Percentiles rank a stretch among this genome's conserved stretches.
phyloP scores from a whole-genome alignment of 306 rosid genomes.

The Pyrus pyrifolia region DNA sequence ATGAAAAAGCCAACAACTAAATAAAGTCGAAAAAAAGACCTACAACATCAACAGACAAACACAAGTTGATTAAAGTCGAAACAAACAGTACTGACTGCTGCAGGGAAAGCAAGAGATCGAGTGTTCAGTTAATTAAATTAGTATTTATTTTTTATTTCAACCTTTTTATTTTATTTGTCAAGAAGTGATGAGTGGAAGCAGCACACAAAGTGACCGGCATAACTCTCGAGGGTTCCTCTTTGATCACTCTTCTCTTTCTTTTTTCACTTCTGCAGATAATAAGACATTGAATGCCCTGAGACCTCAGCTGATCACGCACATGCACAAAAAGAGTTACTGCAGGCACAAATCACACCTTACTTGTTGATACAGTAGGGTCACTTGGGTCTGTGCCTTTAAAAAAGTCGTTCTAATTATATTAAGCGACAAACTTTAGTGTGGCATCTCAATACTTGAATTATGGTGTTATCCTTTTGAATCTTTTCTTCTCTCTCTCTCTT shows the following conservation, averaged over 20 bases:
- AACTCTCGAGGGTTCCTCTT: conserved; percentile 19
- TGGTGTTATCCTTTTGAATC: conserved; percentile 24
- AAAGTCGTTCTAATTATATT: conserved; percentile 31
- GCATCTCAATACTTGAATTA: conserved; percentile 40
- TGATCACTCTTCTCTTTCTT: neutral
- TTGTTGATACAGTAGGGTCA: neutral
- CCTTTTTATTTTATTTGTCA: conserved; percentile 12
- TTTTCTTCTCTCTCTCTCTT: neutral
- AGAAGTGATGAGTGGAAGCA: conserved; percentile 21
- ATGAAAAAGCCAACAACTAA: conserved; percentile 27
- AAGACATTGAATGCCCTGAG: neutral
- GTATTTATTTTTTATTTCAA: neutral
- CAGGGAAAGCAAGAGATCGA: neutral
- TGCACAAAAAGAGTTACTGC: neutral
- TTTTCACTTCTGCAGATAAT: neutral
- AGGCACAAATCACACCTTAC: neutral
- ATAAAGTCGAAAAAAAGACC: conserved; percentile 6
- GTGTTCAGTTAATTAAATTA: neutral
- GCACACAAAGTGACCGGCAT: conserved; percentile 28
- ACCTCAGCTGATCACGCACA: neutral
- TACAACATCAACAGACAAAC: conserved; percentile 1
- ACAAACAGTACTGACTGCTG: neutral
- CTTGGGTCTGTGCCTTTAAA: conserved; percentile 31
- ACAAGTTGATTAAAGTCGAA: conserved; percentile 6
- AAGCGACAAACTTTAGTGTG: conserved; percentile 44